These are phyloP conservation scores for Beauveria sp. DNA, from an alignment of 2,329 filamentous ascomycete species.

Conservation along the genomic window DNA sequence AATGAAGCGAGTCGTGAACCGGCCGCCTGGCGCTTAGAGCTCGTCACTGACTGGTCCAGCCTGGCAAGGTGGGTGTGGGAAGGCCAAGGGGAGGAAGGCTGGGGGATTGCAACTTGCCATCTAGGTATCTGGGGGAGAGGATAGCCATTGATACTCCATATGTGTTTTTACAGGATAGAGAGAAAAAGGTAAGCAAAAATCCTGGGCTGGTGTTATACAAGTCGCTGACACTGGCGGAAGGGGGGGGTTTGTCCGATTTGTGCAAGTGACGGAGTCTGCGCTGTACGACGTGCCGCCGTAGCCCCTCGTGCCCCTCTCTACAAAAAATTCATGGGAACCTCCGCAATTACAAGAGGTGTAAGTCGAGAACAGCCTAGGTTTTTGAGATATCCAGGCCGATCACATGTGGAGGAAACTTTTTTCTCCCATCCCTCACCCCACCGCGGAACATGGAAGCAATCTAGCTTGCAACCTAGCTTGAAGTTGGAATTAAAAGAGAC, in stretches of 20 bases:
- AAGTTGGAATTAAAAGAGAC: too few relatives aligned
- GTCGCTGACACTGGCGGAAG: background rate
- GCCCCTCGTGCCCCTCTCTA: too few relatives aligned
- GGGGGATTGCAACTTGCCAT: background rate
- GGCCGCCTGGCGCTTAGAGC: conserved; percentile 26
- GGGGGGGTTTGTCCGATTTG: background rate
- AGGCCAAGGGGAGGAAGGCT: background rate
- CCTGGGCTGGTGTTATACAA: background rate
- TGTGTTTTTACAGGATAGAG: background rate
- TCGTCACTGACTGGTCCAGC: conserved; percentile 3
- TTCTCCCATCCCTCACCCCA: too few relatives aligned
- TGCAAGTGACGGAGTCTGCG: background rate
- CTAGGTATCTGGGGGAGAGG: background rate
- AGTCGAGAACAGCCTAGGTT: background rate
- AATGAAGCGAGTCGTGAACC: conserved; percentile 6
- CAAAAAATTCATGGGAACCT: too few relatives aligned
- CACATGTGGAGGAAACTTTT: too few relatives aligned
- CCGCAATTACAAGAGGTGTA: background rate
- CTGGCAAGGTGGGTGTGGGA: background rate
- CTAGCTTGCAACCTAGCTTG: too few relatives aligned
- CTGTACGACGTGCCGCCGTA: background rate
- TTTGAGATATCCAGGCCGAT: too few relatives aligned
- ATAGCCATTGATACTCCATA: background rate
- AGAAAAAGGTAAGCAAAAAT: background rate
- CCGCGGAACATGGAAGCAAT: too few relatives aligned